Evolutionary conservation across 225 moss, liverwort and hornwort genomes (phyloP).

Genomic region (Sphagnum contortum): DNA sequence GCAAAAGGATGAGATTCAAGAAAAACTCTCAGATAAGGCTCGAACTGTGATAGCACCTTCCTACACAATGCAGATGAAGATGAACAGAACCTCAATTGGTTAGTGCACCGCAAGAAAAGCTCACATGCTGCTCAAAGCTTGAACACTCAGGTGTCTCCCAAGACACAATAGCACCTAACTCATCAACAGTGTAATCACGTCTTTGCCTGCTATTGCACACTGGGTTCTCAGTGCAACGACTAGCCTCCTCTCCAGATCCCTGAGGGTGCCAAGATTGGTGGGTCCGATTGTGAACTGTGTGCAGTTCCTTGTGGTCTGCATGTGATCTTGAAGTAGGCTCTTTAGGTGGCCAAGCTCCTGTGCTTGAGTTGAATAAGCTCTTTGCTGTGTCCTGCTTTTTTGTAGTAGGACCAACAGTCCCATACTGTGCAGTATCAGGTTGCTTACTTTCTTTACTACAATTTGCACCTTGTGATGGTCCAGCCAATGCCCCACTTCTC

Average conservation of each 20-base stretch:
- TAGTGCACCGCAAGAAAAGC: neutral
- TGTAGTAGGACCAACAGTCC: neutral
- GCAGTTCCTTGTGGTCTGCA: neutral
- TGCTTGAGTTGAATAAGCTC: neutral
- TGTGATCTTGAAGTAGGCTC: neutral
- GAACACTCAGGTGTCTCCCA: slow-evolving; percentile 48
- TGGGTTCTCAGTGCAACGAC: slow-evolving; percentile 9
- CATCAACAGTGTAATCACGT: slow-evolving; percentile 12
- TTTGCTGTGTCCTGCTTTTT: neutral
- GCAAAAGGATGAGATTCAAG: neutral
- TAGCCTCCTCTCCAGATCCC: slow-evolving; percentile 6
- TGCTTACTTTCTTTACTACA: neutral
- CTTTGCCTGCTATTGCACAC: slow-evolving; percentile 5
- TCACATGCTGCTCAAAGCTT: slow-evolving; percentile 42
- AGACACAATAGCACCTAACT: slow-evolving; percentile 7
- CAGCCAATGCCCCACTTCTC: neutral
- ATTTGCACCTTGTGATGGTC: slow-evolving; percentile 5
- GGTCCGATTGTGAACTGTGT: slow-evolving; percentile 6
- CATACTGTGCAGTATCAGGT: neutral
- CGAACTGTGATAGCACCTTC: neutral
- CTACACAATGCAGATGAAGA: neutral
- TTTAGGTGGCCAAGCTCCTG: neutral
- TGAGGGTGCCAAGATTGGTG: slow-evolving; percentile 5
- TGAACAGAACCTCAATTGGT: neutral
- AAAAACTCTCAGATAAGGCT: neutral